Base-by-base conservation (phyloP, 768 basidiomycete species). In the Lactarius sanguifluus region DNA sequence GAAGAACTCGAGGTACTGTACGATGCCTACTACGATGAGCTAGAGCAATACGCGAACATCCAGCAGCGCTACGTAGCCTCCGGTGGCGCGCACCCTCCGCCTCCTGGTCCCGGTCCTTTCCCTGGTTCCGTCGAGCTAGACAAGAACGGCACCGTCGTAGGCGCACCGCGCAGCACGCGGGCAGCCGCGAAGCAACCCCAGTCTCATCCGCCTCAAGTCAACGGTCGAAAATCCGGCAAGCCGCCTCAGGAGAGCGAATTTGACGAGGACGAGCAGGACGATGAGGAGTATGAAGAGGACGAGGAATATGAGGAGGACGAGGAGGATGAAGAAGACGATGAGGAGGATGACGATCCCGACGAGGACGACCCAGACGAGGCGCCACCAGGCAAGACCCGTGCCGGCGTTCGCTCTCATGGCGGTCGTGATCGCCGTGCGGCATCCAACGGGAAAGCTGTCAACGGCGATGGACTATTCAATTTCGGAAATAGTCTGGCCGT, bases 21-120 rank as follows among this genome's bases (percentile, higher is more conserved):
- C 86, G 96, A 98, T 86, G 95, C 96, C 83, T 99, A 98, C 86
- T 98, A 98, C 87, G 94, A 97, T 79, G 96, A 98, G 85, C 90
- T 99, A 83, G 94, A 97, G 85, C 89, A 91, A 82, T 98, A 98
- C 86, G 97, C 96, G 79, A 91, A 93, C 80, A 91, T 92, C 82
- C 94, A 96, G 85, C 92, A 94, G 86, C 92, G 89, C 80, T 95
- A 94, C 81, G 91, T 93, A 73, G 87, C 87, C 73, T 94, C 92
- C 70, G 91, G 92, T 73, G 91, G 94, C 69, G 91, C 88, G 47
- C 83, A 95, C 73, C 88, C 94, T 71, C 92, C 94, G 62, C 96
- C 96, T 38, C 93, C 91, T 55, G 96, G 96, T 16, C 96, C 97
- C 9, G 96, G 97, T 34, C 97, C 97, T 6, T 98, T 98, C 81